phyloP scores from a whole-genome alignment of 139 green algal species.

The Tetradesmus obliquus region DNA sequence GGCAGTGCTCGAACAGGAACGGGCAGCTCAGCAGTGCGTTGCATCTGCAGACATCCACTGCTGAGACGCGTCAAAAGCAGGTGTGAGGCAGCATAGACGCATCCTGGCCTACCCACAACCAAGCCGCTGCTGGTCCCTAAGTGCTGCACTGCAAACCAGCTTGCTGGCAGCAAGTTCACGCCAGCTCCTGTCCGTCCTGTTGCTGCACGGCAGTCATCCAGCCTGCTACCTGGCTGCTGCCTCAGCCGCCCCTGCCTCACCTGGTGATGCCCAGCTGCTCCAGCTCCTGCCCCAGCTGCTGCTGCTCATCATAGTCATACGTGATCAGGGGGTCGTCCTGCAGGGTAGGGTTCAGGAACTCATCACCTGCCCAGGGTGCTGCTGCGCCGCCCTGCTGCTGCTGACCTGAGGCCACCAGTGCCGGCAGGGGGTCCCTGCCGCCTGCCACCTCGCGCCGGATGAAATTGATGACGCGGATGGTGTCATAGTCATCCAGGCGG shows the following conservation, averaged over 20 bases:
- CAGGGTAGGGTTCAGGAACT: constrained; percentile 73
- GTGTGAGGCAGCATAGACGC: no score
- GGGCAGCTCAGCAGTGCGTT: no score
- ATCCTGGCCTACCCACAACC: no score
- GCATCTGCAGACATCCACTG: no score
- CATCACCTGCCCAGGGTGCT: constrained; percentile 69
- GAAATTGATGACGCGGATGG: constrained; percentile 89
- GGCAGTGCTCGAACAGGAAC: no score
- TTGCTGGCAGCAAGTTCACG: no score
- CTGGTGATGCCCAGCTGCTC: not conserved
- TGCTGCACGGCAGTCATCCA: no score
- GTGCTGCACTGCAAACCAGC: no score
- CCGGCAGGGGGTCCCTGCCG: constrained; percentile 61
- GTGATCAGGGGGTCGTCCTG: constrained; percentile 83
- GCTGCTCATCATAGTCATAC: constrained; percentile 75
- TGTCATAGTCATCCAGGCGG: constrained; percentile 78
- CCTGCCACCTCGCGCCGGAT: constrained; percentile 66
- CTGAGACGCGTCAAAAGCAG: no score
- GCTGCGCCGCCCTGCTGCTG: not conserved
- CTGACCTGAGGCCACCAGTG: constrained; percentile 40
- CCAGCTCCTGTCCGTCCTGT: no score
- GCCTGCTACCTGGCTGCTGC: no score
- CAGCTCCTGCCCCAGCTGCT: constrained; percentile 1
- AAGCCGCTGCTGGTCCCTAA: no score
- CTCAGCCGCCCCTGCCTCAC: not conserved